Conservation (phyloP, 345 rosid species). For the Aegle marmelos region DNA sequence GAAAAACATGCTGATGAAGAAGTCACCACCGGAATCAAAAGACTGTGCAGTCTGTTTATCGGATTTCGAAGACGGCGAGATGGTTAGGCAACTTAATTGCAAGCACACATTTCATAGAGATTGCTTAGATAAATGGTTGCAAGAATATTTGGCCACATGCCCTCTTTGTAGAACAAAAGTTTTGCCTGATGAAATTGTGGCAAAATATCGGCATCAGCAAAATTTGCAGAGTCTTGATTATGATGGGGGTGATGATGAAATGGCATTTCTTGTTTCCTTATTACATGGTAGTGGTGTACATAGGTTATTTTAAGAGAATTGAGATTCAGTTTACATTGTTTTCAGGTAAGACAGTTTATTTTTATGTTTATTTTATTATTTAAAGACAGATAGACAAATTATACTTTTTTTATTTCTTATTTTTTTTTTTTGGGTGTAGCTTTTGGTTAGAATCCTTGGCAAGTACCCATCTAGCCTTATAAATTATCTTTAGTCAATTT, state of each 20-base stretch:
- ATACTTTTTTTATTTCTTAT: not conserved
- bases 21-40: not conserved
- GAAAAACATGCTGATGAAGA: not conserved
- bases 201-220: constrained; percentile 21
- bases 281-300: constrained; percentile 35
- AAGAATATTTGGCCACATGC: constrained; percentile 37
- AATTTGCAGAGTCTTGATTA: constrained; percentile 11
- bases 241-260: constrained; percentile 46
- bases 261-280: constrained; percentile 31
- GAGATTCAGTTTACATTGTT: not conserved
- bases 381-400: not conserved
- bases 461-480: not conserved
- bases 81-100: constrained; percentile 37
- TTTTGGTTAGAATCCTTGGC: not conserved
- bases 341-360: not conserved
- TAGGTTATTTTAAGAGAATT: constrained; percentile 5
- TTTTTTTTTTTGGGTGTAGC: not conserved
- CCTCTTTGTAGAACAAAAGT: constrained; percentile 53
- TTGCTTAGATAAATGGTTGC: constrained; percentile 51
- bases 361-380: not conserved
- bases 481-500: not conserved
- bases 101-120: constrained; percentile 48
- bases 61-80: constrained; percentile 40
- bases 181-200: constrained; percentile 43
- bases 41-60: constrained; percentile 48